Evolutionary conservation across 495 filamentous ascomycete genomes (phyloP), one percentile per base, ranked within the genome.

Genomic region (Chaetomium cochliodes): DNA sequence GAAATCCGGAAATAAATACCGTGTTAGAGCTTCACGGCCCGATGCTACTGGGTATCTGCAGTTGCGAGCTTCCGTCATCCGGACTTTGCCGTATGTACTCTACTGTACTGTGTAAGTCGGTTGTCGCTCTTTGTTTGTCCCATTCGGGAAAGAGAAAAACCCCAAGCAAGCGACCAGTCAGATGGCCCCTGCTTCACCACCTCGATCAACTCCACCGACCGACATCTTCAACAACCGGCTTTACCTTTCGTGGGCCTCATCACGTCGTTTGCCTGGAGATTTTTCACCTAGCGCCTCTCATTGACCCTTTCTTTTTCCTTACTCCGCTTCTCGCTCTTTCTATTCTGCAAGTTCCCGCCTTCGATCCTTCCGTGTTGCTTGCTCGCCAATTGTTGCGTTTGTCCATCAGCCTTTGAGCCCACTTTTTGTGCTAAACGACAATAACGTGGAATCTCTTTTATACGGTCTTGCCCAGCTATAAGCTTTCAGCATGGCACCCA

Each of bases 231-330:
- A 37, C 44, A 41, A 18, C 23, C 28, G 11, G 20, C 58, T n/a
- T 16, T 42, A 22, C 16, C n/a, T 47, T 33, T 62, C 15, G 51
- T 62, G 20, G 60, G 60, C 52, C 60, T 63, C 60, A 56, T 30
- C 37, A 41, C 51, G 30, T 39, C 23, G 52, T 47, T 56, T 56
- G 23, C 8, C 18, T 25, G 60, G 7, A 44, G 60, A 22, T 42
- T 23, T 55, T 33, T 46, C 39, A 47, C 25, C 33, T 49, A 25
- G 39, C 25, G 33, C 33, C 33, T 37, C 33, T 37, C 33, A 11
- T 37, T 37, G 33, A 37, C 41, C 18, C 41, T 18, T 44, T 44
- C 13, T 44, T 44, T 44, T 44, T 18, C 15, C 13, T 44, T 18
- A 11, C 41, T 44, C 41, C 13, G 60, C 12, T 23, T 30, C 9